These are phyloP conservation scores for Pythium scleroteichum DNA, from an alignment of 352 stramenopile genomes.

Conservation along the genomic window DNA sequence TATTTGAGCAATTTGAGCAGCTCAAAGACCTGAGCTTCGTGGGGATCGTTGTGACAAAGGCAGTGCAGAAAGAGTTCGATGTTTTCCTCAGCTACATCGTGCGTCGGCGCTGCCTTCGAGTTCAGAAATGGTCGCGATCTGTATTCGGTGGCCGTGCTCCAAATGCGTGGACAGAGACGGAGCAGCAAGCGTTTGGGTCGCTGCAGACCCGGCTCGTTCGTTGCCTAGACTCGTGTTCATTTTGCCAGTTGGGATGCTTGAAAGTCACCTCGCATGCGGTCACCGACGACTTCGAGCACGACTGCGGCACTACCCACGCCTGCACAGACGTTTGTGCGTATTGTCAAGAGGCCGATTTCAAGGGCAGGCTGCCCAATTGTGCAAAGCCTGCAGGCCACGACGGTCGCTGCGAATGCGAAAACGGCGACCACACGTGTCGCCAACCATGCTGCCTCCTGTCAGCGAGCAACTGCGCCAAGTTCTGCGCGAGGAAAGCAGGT, in stretches of 20 bases:
- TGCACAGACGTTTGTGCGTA: constrained; percentile 53
- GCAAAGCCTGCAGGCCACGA: constrained; percentile 60
- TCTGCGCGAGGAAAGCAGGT: constrained; percentile 44
- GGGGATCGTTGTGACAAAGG: constrained; percentile 23
- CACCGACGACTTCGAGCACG: constrained; percentile 27
- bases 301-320: constrained; percentile 53
- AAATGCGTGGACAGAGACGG: constrained; percentile 47
- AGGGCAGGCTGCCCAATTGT: constrained; percentile 40
- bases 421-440: constrained; percentile 68
- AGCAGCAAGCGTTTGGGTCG: constrained; percentile 45
- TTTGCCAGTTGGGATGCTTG: constrained; percentile 68
- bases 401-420: constrained; percentile 60
- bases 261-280: constrained; percentile 42
- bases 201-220: constrained; percentile 58
- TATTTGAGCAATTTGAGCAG: constrained; percentile 39
- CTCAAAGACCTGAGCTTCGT: not conserved
- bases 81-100: constrained; percentile 57
- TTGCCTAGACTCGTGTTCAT: constrained; percentile 53
- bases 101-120: constrained; percentile 50
- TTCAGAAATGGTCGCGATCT: constrained; percentile 44
- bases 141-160: constrained; percentile 39
- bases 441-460: constrained; percentile 37
- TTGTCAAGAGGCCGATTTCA: constrained; percentile 35
- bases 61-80: constrained; percentile 51
- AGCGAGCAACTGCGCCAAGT: constrained; percentile 54